Base-by-base conservation (phyloP, 2,329 filamentous ascomycete genomes). In the Trichoderma endophyticum region DNA sequence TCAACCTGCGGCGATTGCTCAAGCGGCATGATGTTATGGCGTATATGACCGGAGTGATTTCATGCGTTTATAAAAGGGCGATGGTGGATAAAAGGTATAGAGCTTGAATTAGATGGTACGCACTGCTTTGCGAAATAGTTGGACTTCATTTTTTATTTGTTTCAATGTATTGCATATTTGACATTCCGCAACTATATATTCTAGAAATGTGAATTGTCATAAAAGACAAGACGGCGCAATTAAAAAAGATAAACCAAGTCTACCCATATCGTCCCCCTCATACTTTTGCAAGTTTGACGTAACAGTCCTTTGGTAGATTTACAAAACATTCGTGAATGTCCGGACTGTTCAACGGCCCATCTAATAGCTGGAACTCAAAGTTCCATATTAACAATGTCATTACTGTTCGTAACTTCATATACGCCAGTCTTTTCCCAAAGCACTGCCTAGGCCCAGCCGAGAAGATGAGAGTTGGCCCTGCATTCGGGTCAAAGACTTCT, bases 361-460 rank as follows among this genome's bases (percentile, higher is more conserved):
- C 70, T 62, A 77, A 30, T 24, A 67, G 57, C 62, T 73, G 72
- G 72, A 79, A 75, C 71, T 81, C 76, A 73, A 84, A 83, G 61
- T 80, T 78, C 83, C 82, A 84, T 12, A 81, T 75, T 48, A 83
- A 73, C 67, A 83, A 71, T 26, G 78, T 80, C 43, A 82, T 75
- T 59, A 80, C 72, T n/a, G 82, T 79, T 39, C 78, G 76, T 73
- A 84, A 39, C 73, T 82, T 76, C 48, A 82, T 54, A 39, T 81
- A 77, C 1, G 81, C 83, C 72, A 84, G 72, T 73, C 75, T 79
- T 69, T 78, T 78, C 0, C 83, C 83, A 62, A 80, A 84, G 68
- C 83, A 84, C 1, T 79, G 79, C 2, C 83, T 74, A 3, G 79
- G 77, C 0, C 83, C 83, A 6, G 78, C 59, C 0, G 81, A 80